These are phyloP conservation scores for Elongisporangium senticosum DNA, from an alignment of 352 stramenopile genomes.

Conservation along the genomic window DNA sequence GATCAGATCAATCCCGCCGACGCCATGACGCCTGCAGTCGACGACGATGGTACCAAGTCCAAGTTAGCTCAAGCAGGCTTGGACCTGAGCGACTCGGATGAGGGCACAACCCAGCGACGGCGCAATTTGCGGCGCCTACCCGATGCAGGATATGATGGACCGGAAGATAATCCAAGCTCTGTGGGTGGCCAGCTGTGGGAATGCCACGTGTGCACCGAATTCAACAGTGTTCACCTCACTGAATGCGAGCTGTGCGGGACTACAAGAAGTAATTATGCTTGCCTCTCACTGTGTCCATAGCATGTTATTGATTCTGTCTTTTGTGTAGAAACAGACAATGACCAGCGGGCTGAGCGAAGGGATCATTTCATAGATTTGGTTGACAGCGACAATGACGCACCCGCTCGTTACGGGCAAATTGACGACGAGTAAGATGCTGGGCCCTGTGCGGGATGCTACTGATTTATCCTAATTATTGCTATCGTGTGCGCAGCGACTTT, in stretches of 20 bases:
- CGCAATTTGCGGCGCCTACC: conserved; percentile 9
- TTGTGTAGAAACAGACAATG: neutral
- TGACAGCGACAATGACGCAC: conserved; percentile 18
- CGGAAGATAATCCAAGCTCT: neutral
- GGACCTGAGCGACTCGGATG: conserved; percentile 45
- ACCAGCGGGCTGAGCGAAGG: neutral
- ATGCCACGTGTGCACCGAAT: conserved; percentile 22
- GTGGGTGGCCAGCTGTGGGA: neutral
- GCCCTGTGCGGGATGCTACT: neutral
- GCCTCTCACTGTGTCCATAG: neutral
- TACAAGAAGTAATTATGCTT: conserved; percentile 6
- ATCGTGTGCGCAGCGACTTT: conserved; percentile 18
- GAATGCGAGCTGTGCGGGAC: conserved; percentile 16
- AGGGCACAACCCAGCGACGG: conserved; percentile 16
- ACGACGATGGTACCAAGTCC: neutral
- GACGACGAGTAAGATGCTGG: conserved; percentile 15
- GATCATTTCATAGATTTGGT: conserved; percentile 31
- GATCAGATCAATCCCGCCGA: neutral
- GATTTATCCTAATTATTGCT: neutral
- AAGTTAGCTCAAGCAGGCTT: conserved; percentile 46
- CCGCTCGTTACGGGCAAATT: neutral
- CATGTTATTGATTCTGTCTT: neutral
- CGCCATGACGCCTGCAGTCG: neutral
- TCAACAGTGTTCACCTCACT: conserved; percentile 14
- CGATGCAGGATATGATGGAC: conserved; percentile 9